Conservation (phyloP, 495 filamentous ascomycete genomes). For the Penicillium goetzii region DNA sequence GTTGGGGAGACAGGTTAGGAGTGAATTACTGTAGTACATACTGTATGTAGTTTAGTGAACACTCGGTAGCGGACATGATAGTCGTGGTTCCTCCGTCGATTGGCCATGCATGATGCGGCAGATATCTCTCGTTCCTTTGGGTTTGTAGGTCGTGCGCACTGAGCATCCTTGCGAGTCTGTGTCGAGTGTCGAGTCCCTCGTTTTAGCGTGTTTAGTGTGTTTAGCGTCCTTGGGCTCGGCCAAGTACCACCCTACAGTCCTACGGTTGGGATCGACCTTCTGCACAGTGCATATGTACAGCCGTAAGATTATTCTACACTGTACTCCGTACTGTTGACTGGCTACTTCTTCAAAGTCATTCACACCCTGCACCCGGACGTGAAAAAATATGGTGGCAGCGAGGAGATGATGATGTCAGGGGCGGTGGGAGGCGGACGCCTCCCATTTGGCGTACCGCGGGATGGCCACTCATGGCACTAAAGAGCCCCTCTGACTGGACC, state of each 20-base stretch:
- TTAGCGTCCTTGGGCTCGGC: background rate
- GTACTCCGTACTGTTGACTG: background rate
- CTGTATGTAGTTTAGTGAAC: background rate
- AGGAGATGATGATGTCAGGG: slow-evolving; percentile 15
- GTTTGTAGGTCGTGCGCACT: background rate
- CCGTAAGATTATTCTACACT: no score
- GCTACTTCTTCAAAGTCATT: background rate
- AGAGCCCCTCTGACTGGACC: background rate
- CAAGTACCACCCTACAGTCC: background rate
- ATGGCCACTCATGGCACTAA: slow-evolving; percentile 3
- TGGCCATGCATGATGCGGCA: background rate
- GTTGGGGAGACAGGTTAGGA: background rate
- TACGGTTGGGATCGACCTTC: background rate
- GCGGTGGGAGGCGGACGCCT: slow-evolving; percentile 8
- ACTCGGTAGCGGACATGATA: background rate
- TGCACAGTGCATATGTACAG: background rate
- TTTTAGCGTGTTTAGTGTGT: background rate
- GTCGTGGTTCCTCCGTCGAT: background rate
- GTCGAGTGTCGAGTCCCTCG: background rate
- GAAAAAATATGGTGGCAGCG: background rate
- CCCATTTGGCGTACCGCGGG: slow-evolving; percentile 12
- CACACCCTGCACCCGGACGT: background rate
- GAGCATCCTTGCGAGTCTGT: background rate
- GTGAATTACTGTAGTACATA: background rate
- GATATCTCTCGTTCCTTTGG: background rate